Base-by-base conservation (phyloP, 2,329 filamentous ascomycete genomes). In the Xylaria digitata region DNA sequence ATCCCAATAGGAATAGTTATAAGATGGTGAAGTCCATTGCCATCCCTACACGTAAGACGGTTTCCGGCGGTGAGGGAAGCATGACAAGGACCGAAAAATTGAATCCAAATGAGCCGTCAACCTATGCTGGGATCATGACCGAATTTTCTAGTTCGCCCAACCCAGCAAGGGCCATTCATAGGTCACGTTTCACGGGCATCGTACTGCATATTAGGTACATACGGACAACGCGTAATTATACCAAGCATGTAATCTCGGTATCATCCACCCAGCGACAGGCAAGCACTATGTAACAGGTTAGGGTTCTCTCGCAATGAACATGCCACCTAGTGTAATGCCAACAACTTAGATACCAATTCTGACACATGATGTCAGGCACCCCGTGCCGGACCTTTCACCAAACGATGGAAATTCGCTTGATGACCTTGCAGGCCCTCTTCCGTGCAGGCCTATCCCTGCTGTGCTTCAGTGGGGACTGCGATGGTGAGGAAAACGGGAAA, bases 31-130 rank as follows among this genome's bases (percentile, higher is more conserved):
- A 42, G 17, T 58, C 43, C 34, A 43, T 55, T 19, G 30, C 21
- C 26, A 63, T 46, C 54, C 40, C 13, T 58, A 55, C 56, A 42
- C 15, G 48, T 45, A 52, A 59, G 52, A 45, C 42, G 34, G 50
- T 55, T 48, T 59, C 48, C 50, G 60, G 65, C 65, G 65, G 65
- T 67, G 65, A 67, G 59, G 32, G 23, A 54, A 57, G 34, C 17
- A 50, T 53, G 61, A 64, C 62, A 60, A 54, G 48, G 54, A 11
- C 55, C 30, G 21, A 45, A 30, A 21, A 45, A 60, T 46, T 54
- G 48, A 45, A 13, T 21, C 48, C 49, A 55, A 55, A 55, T 34
- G 32, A 49, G 49, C 50, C 43, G 56, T 54, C 42, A 49, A 52
- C 23, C 30, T 45, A 53, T 45, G 17, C 26, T 32, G 23, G 55